Conservation (phyloP, 768 basidiomycete genomes). For the Boletus barrowsii region DNA sequence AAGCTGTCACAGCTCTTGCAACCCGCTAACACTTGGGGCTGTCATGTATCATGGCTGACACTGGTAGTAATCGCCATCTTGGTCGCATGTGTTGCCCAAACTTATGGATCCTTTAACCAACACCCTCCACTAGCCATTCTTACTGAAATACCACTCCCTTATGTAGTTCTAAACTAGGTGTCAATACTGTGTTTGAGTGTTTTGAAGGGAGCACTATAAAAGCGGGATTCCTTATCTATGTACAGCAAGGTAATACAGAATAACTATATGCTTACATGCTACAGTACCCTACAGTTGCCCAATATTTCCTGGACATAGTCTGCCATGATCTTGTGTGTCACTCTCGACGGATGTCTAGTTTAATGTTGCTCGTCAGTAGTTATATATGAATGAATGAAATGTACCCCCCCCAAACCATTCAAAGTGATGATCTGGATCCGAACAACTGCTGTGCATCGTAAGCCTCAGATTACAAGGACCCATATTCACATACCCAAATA, state of each 20-base stretch:
- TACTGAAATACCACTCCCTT: no score
- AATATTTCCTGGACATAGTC: conserved; percentile 46
- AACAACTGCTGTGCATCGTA: conserved; percentile 29
- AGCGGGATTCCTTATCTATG: no score
- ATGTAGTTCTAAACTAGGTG: no score
- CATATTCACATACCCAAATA: conserved; percentile 48
- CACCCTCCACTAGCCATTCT: no score
- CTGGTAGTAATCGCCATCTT: neutral
- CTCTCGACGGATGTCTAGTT: conserved; percentile 47
- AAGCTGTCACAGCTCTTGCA: conserved; percentile 31
- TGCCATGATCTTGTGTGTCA: conserved; percentile 51
- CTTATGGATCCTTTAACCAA: neutral
- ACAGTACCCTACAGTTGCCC: conserved; percentile 25
- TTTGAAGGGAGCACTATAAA: no score
- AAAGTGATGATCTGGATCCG: conserved; percentile 47
- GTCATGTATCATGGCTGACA: neutral
- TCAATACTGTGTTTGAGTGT: no score
- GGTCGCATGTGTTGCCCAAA: neutral
- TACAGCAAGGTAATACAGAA: neutral
- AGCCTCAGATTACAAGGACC: conserved; percentile 36
- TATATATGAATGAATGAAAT: conserved; percentile 4
- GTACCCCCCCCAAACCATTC: conserved; percentile 52
- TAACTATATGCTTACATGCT: neutral
- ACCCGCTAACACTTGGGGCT: neutral
- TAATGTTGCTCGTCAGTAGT: neutral